A percentile compares a stretch with the other conserved stretches of the same genome.
phyloP scores from a whole-genome alignment of 768 basidiomycete species.

The Psilocybe tampanensis region DNA sequence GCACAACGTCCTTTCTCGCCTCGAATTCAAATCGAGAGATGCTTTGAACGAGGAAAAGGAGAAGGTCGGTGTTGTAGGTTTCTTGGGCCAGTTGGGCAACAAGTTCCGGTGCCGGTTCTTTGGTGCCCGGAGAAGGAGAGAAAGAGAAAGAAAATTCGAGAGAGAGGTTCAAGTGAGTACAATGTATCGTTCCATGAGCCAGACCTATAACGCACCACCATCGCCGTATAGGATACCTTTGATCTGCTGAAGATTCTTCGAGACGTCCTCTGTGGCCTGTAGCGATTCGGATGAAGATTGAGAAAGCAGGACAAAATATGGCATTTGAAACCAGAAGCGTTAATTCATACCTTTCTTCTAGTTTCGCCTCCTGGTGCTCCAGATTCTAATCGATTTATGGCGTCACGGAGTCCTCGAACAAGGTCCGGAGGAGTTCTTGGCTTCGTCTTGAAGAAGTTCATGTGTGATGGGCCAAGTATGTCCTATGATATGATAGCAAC shows the following conservation, averaged over 20 bases:
- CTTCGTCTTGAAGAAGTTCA: conserved; percentile 98
- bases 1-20: conserved; percentile 82
- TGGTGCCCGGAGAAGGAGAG: conserved; percentile 4
- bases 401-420: conserved; percentile 78
- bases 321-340: background rate
- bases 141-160: conserved; percentile 1
- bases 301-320: background rate
- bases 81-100: conserved; percentile 96
- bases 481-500: conserved; percentile 10
- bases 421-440: conserved; percentile 86
- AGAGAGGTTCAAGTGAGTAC: background rate
- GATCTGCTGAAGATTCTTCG: conserved; percentile 88
- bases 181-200: background rate
- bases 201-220: conserved; percentile 57
- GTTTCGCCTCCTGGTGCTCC: conserved; percentile 76
- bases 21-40: conserved; percentile 94
- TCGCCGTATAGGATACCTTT: conserved; percentile 88
- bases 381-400: conserved; percentile 74
- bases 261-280: conserved; percentile 88
- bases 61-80: conserved; percentile 88
- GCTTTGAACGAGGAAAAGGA: conserved; percentile 78
- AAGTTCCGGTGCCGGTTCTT: conserved; percentile 85
- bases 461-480: conserved; percentile 27
- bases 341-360: conserved; percentile 69
- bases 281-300: background rate